Base-by-base conservation (phyloP, 2,329 filamentous ascomycete species). In the Lachnellula hyalina region DNA sequence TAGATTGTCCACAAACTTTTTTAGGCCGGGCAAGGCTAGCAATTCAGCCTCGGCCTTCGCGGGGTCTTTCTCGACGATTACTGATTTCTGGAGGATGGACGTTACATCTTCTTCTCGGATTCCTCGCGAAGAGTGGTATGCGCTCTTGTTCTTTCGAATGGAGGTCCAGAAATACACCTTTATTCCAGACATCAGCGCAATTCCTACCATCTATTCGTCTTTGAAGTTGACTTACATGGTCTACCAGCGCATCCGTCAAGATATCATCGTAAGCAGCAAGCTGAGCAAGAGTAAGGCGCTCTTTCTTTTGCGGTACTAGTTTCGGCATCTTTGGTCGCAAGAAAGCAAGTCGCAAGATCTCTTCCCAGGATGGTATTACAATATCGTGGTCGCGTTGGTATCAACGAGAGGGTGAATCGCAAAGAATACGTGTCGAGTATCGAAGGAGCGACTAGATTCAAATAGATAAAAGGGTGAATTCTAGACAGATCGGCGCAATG, bases 111-210 rank as follows among this genome's bases (percentile, higher is more conserved):
- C 78, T 64, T 66, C 65, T 59, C 82, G 83, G 49, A 97, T 78
- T 41, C 90, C 90, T 59, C 94, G 86, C 6, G 88, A 90, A 0
- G 90, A 81, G 65, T 89, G 88, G 71, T 96, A 97, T 53, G 89
- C 90, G 53, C 84, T 85, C 58, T 89, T 86, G 67, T 97, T 96
- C 74, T 99, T 99, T 61, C 93, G 92, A 56, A 96, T 96, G 4
- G 83, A 89, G 5, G 93, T 93, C 93, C 94, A 97, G 77, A 94
- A 99, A 73, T 89, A 96, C 9, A 90, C 87, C 93, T 96, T 62
- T 54, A 52, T 36, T 58, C 4, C 35, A 25, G 15, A 28, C 45
- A 57, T 12, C 51, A 52, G 55, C 48, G 11, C n/a, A 25, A 19
- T 41, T 49, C 63, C 59, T 51, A 40, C 21, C 25, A 47, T 40